Conservation (phyloP, 179 eudicot genomes). For the Heliamphora pulchella region DNA sequence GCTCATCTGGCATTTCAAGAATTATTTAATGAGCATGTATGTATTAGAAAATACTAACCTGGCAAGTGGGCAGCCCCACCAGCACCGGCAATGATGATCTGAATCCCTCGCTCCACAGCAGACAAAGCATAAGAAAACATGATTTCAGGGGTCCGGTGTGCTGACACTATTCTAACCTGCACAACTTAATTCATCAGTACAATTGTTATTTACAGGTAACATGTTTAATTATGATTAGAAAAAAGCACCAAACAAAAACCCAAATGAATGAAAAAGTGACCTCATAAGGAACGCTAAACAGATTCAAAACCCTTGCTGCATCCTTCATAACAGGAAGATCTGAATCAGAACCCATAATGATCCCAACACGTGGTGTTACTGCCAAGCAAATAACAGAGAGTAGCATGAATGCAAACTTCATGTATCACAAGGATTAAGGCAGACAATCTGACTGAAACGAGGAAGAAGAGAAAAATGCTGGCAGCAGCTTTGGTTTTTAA, state of each 20-base stretch:
- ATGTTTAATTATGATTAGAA: background rate
- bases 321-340: conserved; percentile 96
- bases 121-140: conserved; percentile 80
- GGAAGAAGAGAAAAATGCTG: background rate
- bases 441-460: background rate
- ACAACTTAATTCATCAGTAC: background rate
- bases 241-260: background rate
- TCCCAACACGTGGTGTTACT: conserved; percentile 66
- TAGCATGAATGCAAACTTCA: conserved; percentile 6
- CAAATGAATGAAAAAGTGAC: conserved; percentile 23
- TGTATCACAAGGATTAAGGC: background rate
- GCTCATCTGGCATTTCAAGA: background rate
- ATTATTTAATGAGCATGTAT: background rate
- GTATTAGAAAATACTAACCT: conserved; percentile 38
- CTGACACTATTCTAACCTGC: conserved; percentile 89
- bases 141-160: conserved; percentile 85
- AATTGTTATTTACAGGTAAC: background rate
- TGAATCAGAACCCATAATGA: conserved; percentile 97
- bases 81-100: conserved; percentile 93
- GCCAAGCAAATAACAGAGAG: conserved; percentile 21
- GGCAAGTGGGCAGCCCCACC: conserved; percentile 99
- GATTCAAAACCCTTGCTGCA: conserved; percentile 58
- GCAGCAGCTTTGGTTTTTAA: background rate
- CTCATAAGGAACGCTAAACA: conserved; percentile 69
- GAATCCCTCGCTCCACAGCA: conserved; percentile 71